phyloP scores from a whole-genome alignment of 163 green algal species.

The Volvox carteri region DNA sequence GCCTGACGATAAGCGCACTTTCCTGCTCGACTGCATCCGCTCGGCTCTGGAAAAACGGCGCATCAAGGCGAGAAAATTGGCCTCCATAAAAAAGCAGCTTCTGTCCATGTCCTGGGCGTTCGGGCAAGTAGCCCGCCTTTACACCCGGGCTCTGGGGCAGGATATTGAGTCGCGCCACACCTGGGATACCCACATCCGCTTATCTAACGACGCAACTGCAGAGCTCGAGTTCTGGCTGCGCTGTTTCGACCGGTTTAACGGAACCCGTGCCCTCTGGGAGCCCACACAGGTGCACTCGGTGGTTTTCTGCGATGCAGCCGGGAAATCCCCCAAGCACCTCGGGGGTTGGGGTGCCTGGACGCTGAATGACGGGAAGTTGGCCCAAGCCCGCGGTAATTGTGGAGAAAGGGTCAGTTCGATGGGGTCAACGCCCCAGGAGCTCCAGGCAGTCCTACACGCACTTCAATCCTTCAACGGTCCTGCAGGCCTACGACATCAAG shows the following conservation, averaged over 20 bases:
- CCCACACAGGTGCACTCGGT: neutral
- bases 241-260: slow-evolving; percentile 32
- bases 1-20: neutral
- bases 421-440: slow-evolving; percentile 23
- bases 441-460: neutral
- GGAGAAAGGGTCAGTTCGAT: neutral
- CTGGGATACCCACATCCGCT: neutral
- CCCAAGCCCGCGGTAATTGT: slow-evolving; percentile 26
- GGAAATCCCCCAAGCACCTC: neutral
- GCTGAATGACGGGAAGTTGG: no score
- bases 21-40: neutral
- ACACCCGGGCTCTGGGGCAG: neutral
- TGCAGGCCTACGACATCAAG: neutral
- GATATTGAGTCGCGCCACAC: neutral
- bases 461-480: slow-evolving; percentile 7
- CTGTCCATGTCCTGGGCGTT: slow-evolving; percentile 1
- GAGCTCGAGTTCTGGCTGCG: slow-evolving; percentile 27
- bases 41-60: neutral
- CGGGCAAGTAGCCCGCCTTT: neutral
- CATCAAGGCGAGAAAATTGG: neutral
- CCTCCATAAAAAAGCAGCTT: slow-evolving; percentile 6
- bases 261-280: neutral
- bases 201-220: neutral
- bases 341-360: slow-evolving; percentile 50
- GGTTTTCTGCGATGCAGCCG: slow-evolving; percentile 37